Evolutionary conservation across 352 stramenopile species (phyloP).

Genomic region (Globisporangium takayamanum): DNA sequence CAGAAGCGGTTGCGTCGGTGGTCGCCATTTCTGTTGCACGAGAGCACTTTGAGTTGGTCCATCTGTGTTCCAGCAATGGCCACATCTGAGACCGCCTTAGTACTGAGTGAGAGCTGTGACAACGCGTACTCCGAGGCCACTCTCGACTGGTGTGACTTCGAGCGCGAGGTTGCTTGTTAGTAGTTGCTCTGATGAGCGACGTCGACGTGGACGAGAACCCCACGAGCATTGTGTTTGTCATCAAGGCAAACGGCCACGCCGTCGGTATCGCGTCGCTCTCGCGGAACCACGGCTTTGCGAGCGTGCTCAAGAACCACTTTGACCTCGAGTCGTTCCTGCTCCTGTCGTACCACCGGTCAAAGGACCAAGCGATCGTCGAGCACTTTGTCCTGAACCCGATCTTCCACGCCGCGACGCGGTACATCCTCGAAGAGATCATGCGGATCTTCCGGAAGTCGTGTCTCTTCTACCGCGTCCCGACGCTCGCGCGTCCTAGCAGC

Average conservation of each 20-base stretch:
- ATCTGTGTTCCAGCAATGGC: too few relatives aligned
- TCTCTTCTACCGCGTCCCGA: constrained; percentile 42
- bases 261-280: constrained; percentile 40
- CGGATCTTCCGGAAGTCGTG: constrained; percentile 66
- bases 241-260: constrained; percentile 36
- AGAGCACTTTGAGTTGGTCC: too few relatives aligned
- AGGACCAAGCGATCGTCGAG: constrained; percentile 57
- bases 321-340: constrained; percentile 58
- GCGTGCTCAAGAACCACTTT: constrained; percentile 51
- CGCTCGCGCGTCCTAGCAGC: constrained; percentile 1
- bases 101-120: too few relatives aligned
- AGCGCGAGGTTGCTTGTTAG: too few relatives aligned
- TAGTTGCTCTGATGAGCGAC: too few relatives aligned
- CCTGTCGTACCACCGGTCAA: constrained; percentile 59
- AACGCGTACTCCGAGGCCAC: too few relatives aligned
- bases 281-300: constrained; percentile 40
- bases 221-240: constrained; percentile 46
- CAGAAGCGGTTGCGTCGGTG: too few relatives aligned
- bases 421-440: constrained; percentile 79
- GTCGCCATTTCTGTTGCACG: too few relatives aligned
- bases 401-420: constrained; percentile 49
- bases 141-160: too few relatives aligned
- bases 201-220: constrained; percentile 71
- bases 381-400: constrained; percentile 72
- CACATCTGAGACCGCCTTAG: too few relatives aligned